Evolutionary conservation across 176 grass and related monocot species (phyloP).

Genomic region (Poa pratensis): DNA sequence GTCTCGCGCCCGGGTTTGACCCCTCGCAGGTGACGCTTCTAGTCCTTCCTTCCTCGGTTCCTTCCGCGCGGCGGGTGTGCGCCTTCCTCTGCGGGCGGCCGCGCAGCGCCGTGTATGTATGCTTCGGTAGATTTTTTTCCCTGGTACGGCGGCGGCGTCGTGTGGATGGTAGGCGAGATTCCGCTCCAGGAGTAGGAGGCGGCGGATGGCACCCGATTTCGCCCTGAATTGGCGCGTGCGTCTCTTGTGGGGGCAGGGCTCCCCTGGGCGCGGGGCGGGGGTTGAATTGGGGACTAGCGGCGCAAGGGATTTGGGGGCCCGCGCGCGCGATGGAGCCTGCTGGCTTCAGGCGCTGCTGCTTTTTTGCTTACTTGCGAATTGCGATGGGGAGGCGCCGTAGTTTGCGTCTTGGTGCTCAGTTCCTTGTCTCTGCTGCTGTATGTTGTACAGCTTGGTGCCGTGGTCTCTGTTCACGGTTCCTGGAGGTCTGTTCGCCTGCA

Average conservation of each 20-base stretch:
- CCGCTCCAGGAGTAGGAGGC: background rate
- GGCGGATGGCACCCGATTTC: background rate
- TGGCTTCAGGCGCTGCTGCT: background rate
- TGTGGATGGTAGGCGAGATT: background rate
- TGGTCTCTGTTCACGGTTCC: background rate
- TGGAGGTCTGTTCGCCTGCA: background rate
- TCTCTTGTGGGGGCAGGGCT: background rate
- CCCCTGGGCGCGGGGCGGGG: background rate
- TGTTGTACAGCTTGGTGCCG: background rate
- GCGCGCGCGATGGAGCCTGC: background rate
- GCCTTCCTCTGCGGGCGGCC: background rate
- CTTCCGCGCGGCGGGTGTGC: background rate
- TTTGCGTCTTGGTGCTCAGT: background rate
- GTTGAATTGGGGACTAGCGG: background rate
- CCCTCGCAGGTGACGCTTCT: constrained; percentile 1
- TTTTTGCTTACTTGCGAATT: background rate
- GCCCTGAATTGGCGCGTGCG: background rate
- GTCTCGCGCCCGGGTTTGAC: background rate
- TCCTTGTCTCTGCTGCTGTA: background rate
- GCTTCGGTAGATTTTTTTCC: background rate
- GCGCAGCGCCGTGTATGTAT: no score
- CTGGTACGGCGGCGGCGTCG: background rate
- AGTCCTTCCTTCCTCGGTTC: background rate
- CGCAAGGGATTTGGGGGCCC: background rate
- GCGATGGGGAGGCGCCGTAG: background rate